Conservation (phyloP, 495 filamentous ascomycete species). For the Hypomontagnella submonticulosa region DNA sequence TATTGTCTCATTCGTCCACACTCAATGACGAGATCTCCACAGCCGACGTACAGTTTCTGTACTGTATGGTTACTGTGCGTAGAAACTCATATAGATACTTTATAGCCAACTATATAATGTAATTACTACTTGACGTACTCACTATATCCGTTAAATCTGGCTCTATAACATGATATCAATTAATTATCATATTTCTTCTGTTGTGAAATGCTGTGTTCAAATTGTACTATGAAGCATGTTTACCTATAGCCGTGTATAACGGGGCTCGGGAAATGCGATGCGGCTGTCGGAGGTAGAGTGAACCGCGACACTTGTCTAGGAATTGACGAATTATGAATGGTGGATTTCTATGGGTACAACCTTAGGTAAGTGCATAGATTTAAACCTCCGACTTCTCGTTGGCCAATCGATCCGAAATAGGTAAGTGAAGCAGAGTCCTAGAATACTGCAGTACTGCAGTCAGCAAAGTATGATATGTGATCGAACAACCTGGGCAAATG, state of each 20-base stretch:
- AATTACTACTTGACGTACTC: neutral
- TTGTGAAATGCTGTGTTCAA: too few relatives aligned
- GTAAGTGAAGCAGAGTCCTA: slow-evolving; percentile 6
- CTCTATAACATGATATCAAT: too few relatives aligned
- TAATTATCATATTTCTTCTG: too few relatives aligned
- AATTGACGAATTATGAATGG: slow-evolving; percentile 12
- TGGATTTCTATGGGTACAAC: neutral
- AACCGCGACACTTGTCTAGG: slow-evolving; percentile 6
- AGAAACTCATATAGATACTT: too few relatives aligned
- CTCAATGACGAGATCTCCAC: slow-evolving; percentile 33
- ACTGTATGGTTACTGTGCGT: slow-evolving; percentile 30
- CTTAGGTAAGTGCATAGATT: slow-evolving; percentile 6
- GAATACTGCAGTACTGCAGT: too few relatives aligned
- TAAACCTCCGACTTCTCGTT: slow-evolving; percentile 1
- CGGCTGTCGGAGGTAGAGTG: neutral
- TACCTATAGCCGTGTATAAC: too few relatives aligned
- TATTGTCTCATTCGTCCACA: slow-evolving; percentile 37
- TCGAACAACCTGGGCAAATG: too few relatives aligned
- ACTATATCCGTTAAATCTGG: too few relatives aligned
- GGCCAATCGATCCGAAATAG: slow-evolving; percentile 21
- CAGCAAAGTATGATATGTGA: neutral
- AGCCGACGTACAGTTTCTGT: slow-evolving; percentile 11
- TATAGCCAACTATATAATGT: neutral
- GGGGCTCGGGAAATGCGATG: too few relatives aligned
- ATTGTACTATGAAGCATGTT: too few relatives aligned